These are phyloP conservation scores for Ascochyta clinopodiicola DNA, from an alignment of 2,329 filamentous ascomycete species.

Conservation along the genomic window DNA sequence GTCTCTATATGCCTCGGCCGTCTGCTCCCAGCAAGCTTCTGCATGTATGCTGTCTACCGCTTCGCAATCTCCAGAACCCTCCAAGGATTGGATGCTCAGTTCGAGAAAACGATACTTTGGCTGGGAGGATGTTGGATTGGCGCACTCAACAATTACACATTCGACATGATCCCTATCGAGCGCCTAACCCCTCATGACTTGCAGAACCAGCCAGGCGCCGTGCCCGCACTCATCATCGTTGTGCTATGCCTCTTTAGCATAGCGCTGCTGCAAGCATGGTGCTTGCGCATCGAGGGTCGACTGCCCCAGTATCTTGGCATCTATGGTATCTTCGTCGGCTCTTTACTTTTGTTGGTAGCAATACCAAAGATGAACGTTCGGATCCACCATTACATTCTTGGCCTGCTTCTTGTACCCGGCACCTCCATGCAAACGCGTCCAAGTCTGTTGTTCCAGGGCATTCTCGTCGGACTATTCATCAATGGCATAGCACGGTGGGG, in stretches of 20 bases:
- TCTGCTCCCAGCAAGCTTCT: constrained; percentile 86
- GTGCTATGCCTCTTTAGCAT: constrained; percentile 73
- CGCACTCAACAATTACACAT: constrained; percentile 91
- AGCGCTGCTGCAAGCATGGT: constrained; percentile 78
- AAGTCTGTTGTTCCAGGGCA: constrained; percentile 83
- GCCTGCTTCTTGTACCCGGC: constrained; percentile 83
- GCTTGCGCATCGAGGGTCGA: constrained; percentile 83
- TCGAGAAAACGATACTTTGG: constrained; percentile 92
- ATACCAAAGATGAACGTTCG: constrained; percentile 81
- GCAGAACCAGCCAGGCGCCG: constrained; percentile 84
- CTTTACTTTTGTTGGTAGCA: constrained; percentile 73
- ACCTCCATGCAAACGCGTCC: constrained; percentile 88
- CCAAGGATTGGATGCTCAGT: constrained; percentile 74
- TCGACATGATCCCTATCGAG: constrained; percentile 91
- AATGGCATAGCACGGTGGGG: constrained; percentile 95
- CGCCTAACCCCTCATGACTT: constrained; percentile 92
- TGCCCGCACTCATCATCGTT: constrained; percentile 80
- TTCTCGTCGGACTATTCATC: constrained; percentile 89
- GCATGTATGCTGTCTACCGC: constrained; percentile 84
- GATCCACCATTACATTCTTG: constrained; percentile 95
- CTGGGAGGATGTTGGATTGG: constrained; percentile 90
- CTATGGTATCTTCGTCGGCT: constrained; percentile 71
- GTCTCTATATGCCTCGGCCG: constrained; percentile 80
- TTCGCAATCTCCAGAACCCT: constrained; percentile 80
- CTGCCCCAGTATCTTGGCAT: constrained; percentile 78